Evolutionary conservation across 768 basidiomycete genomes (phyloP), one percentile per base, ranked within the genome.

Genomic region (Leccinum olivaceopallidum): DNA sequence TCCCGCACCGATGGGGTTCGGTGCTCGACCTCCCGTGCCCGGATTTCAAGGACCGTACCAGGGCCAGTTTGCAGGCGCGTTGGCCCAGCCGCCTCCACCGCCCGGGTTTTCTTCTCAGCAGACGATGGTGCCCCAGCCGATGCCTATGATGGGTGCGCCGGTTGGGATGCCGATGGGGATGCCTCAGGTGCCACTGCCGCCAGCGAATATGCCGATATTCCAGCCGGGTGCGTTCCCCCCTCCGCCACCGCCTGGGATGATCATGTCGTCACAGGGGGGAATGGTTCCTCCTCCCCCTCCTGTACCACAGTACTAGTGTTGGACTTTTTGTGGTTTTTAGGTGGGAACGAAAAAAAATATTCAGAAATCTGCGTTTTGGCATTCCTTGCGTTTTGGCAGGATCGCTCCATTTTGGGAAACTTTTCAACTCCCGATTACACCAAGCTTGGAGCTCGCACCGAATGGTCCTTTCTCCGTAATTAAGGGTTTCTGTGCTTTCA

Each of bases 51-150:
- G 85, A 16, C 88, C 86, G 1, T 90, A 92, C 69, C 87, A 91
- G 77, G 94, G 94, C n/a, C 94, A 95, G 76, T 96, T 94, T 70
- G 94, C 94, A 10, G 94, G 94, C 42, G 89, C 83, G 16, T 81
- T 97, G 58, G 90, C 93, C 4, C 87, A 84, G 53, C 90, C 90
- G 0, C 87, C 90, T 2, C 91, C 44, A 47, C 44, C 44, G 2
- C 44, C 44, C n/a, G 44, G 44, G 44, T 47, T 47, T 20, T 10
- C 44, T 4, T 20, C 92, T 0, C 91, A 92, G 0, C 75, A 69
- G 52, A 61, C 61, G 4, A 75, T 78, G 65, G 39, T 42, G 18
- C 39, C 39, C 39, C 39, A 47, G 44, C 20, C 10, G 44, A 47
- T 47, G 44, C 72, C 72, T 59, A 70, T 75, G 65, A 77, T 77